Evolutionary conservation across 192 early-diverging fungal genomes (phyloP).

Genomic region (Podila horticola): DNA sequence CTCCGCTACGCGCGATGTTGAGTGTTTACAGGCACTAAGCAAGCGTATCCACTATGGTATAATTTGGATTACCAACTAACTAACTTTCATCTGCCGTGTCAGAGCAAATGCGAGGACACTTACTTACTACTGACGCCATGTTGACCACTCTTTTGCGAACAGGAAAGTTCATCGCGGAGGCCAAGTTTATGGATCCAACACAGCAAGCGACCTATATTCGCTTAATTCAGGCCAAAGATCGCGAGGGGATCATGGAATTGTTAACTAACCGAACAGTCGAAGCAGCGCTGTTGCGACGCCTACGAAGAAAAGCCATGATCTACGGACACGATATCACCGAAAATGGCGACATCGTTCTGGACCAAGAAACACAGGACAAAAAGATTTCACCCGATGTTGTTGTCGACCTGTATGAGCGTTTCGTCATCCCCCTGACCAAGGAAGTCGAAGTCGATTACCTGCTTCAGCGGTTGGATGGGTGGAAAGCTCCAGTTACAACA

Average conservation of each 20-base stretch:
- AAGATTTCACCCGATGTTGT: conserved; percentile 86
- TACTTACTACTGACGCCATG: background rate
- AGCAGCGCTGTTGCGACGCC: conserved; percentile 78
- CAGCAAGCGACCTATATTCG: conserved; percentile 81
- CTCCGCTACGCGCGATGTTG: conserved; percentile 93
- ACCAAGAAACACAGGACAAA: conserved; percentile 17
- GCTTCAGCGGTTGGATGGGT: conserved; percentile 60
- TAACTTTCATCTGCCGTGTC: too few species aligned
- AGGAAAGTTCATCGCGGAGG: conserved; percentile 97
- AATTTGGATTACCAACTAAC: background rate
- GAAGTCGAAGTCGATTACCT: conserved; percentile 96
- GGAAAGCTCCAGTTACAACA: background rate
- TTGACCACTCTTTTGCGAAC: background rate
- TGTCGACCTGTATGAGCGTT: conserved; percentile 90
- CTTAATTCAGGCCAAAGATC: conserved; percentile 78
- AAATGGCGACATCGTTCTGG: conserved; percentile 37
- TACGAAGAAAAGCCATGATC: conserved; percentile 90
- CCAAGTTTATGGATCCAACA: conserved; percentile 90
- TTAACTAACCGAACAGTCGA: conserved; percentile 93
- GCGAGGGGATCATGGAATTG: conserved; percentile 81
- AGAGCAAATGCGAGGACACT: too few species aligned
- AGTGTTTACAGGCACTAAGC: conserved; percentile 91
- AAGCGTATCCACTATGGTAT: conserved; percentile 95
- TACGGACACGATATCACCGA: conserved; percentile 93
- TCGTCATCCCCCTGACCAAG: conserved; percentile 97